Conservation (phyloP, 164 flowering plant genomes). For the Magnolia kwangsiensis region DNA sequence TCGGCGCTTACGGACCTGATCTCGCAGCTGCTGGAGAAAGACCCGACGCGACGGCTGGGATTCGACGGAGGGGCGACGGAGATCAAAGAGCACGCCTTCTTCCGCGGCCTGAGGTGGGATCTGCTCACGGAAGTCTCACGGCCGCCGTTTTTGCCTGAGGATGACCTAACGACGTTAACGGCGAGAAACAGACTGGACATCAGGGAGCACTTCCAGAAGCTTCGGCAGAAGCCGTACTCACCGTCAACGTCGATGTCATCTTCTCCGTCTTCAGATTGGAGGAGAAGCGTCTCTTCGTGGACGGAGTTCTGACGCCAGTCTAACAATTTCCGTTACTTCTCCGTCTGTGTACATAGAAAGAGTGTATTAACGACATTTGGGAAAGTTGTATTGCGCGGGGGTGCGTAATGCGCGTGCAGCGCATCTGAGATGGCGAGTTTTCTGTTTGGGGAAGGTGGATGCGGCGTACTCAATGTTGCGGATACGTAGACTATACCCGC, state of each 20-base stretch:
- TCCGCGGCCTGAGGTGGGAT: conserved; percentile 73
- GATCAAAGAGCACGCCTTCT: conserved; percentile 73
- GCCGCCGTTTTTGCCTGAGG: conserved; percentile 71
- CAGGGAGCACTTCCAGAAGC: conserved; percentile 41
- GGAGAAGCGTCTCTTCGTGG: conserved; percentile 26
- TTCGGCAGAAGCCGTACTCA: conserved; percentile 31
- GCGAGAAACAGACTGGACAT: conserved; percentile 27
- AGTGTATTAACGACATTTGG: too few species aligned
- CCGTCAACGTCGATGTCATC: conserved; percentile 29
- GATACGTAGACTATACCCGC: too few species aligned
- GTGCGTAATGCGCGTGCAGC: too few species aligned
- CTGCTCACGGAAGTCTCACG: conserved; percentile 59
- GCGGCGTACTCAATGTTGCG: too few species aligned
- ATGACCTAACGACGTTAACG: conserved; percentile 10
- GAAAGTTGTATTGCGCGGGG: too few species aligned
- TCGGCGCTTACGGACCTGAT: conserved; percentile 63
- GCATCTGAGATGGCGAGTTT: too few species aligned
- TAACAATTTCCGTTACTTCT: background rate
- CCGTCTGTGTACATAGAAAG: background rate
- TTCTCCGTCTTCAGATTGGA: conserved; percentile 25
- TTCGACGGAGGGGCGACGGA: conserved; percentile 56
- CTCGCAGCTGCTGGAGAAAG: conserved; percentile 61
- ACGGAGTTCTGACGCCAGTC: conserved; percentile 43
- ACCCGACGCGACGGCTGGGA: conserved; percentile 64
- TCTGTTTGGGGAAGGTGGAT: too few species aligned